These are phyloP conservation scores for Niebla homalea DNA, from an alignment of 495 filamentous ascomycete genomes.

Conservation along the genomic window DNA sequence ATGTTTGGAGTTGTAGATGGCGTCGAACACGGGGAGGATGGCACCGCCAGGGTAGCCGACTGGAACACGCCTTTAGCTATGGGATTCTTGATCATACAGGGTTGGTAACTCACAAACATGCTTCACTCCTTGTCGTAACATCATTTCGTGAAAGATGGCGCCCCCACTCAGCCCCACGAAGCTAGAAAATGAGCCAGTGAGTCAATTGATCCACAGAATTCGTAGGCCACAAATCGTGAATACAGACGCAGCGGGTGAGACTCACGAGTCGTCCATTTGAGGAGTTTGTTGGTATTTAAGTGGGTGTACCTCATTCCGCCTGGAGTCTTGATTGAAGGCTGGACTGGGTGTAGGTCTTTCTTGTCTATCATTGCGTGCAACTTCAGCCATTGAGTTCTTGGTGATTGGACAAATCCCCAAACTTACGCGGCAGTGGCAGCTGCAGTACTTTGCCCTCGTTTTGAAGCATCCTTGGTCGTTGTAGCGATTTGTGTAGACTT, in stretches of 20 bases:
- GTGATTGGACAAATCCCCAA: background rate
- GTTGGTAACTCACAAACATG: slow-evolving; percentile 60
- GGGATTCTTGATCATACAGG: background rate
- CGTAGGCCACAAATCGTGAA: background rate
- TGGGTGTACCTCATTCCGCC: slow-evolving; percentile 54
- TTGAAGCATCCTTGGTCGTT: slow-evolving; percentile 20
- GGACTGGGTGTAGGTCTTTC: slow-evolving; percentile 50
- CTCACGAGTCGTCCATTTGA: slow-evolving; percentile 62
- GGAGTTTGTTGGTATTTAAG: slow-evolving; percentile 45
- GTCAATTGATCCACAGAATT: background rate
- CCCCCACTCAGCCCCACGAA: slow-evolving; percentile 94
- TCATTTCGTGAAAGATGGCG: slow-evolving; percentile 99
- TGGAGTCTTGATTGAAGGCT: slow-evolving; percentile 53
- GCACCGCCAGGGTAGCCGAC: slow-evolving; percentile 26
- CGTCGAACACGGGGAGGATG: slow-evolving; percentile 43
- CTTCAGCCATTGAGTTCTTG: slow-evolving; percentile 9
- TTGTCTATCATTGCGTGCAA: slow-evolving; percentile 20
- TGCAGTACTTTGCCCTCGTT: slow-evolving; percentile 38
- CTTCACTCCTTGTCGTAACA: slow-evolving; percentile 83
- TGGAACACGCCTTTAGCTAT: background rate
- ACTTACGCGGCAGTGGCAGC: slow-evolving; percentile 34
- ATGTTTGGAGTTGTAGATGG: slow-evolving; percentile 47
- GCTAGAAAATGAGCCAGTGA: slow-evolving; percentile 23
- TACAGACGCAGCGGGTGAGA: background rate
- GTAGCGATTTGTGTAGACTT: slow-evolving; percentile 1